Conservation (phyloP, 371 early-diverging fungal genomes). For the Lichtheimia ramosa region DNA sequence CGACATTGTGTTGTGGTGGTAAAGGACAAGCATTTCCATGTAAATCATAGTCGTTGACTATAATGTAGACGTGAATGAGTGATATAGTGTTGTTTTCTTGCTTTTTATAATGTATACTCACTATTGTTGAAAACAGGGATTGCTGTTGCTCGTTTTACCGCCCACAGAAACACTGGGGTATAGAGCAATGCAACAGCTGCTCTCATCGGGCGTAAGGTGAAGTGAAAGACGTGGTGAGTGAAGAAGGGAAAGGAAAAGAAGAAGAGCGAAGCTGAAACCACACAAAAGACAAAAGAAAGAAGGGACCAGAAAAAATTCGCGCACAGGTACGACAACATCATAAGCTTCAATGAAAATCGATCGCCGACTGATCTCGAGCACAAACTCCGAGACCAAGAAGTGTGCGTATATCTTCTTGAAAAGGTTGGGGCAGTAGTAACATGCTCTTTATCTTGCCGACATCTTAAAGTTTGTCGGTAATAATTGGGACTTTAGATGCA, state of each 20-base stretch:
- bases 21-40: constrained; percentile 54
- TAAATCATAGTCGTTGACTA: constrained; percentile 55
- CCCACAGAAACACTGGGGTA: background rate
- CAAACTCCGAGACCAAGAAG: too few species aligned
- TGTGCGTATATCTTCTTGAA: too few species aligned
- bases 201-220: constrained; percentile 9
- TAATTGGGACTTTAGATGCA: too few species aligned
- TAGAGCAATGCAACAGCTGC: constrained; percentile 9
- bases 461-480: too few species aligned
- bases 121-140: constrained; percentile 21
- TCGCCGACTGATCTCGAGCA: too few species aligned
- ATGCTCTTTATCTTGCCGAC: too few species aligned
- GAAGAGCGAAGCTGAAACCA: background rate
- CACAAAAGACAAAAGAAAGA: constrained; percentile 3
- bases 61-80: background rate
- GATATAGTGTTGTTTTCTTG: too few species aligned
- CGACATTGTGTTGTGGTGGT: constrained; percentile 30
- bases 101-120: background rate
- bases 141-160: constrained; percentile 7
- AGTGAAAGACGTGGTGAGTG: constrained; percentile 1
- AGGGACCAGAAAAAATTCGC: background rate
- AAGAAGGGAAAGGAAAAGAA: background rate
- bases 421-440: too few species aligned
- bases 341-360: too few species aligned
- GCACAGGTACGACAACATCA: too few species aligned